Evolutionary conservation across 192 early-diverging fungal genomes (phyloP), one percentile per base, ranked within the genome.

Genomic region (Entomortierella parvispora): DNA sequence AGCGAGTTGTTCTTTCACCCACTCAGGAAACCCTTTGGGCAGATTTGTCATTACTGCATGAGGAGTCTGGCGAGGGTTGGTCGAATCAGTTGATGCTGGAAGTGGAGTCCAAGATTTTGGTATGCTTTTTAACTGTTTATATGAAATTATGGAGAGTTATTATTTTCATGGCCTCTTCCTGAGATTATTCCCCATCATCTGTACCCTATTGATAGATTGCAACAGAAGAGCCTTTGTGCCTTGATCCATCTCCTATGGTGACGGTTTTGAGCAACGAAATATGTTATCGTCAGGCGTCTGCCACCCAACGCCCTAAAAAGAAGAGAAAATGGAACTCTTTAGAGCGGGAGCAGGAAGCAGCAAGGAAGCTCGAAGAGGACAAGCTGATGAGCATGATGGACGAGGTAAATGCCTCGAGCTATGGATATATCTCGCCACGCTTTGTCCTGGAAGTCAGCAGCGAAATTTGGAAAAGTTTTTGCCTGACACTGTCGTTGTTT

Each of bases 311-410:
- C 45, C 75, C 82, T 14, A 83, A 82, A 64, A 88, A 82, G 71
- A 87, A 81, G 66, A 81, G 87, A 78, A 91, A 90, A 68, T 89
- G 85, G 86, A 91, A 93, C 71, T 91, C 90, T 37, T 78, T 86
- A 0, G 91, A 91, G 61, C 69, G 88, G 32, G 91, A 90, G 58
- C 87, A 89, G 9, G 89, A 91, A 62, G 80, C 87, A 26, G 86
- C 87, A 17, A 86, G 88, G 58, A 90, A 86, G 80, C 83, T 84
- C 34, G 91, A 93, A 68, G 88, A 88, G 53, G 83, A 84, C 59
- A 89, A 87, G 69, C 69, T 91, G 53, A 85, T 93, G 85, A 85
- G 86, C 23, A 69, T 90, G 53, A 91, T 91, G 90, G 90, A 93
- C 71, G 83, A 90, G 62, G 85, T 86, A 79, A 60, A 12, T 40